Evolutionary conservation across 129 eudicot species (phyloP), one percentile per base, ranked within the genome.

Genomic region (Artemisia tridentata): DNA sequence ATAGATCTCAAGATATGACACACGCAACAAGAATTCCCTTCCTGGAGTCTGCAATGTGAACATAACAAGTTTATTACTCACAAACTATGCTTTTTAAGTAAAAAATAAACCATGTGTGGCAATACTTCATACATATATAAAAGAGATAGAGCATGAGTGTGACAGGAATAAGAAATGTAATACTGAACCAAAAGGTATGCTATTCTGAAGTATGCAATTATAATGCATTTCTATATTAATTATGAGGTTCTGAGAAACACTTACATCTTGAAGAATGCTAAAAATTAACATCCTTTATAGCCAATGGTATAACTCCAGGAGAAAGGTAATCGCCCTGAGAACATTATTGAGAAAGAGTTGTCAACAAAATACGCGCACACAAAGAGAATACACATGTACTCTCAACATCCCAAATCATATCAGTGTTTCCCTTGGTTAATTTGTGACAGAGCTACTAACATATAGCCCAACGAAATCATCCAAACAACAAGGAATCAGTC

Each of bases 241-340:
- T 31, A 31, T 23, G 25, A 31, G 41, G 41, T 4, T 31, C 7
- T 31, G 7, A 31, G 41, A 31, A 73, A 67, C n/a, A 72, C 96
- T 80, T 85, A 92, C 98, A 75, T 92, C 98, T 77, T 92, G 98
- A 72, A 92, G 89, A 23, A 92, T 89, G 89, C 98, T 92, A 86
- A 89, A 92, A 52, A 92, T n/a, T n/a, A n/a, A n/a, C 98, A 78
- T 92, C 98, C 80, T 89, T 92, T 80, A 92, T 92, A 10, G 98
- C 98, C 86, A 92, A 79, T n/a, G 98, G 98, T 79, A 92, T 92
- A 52, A 89, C 80, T 49, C 98, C 98, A 46, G 96, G 98, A 83
- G 86, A 86, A 78, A 58, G 71, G 67, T 92, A 96, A 85, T 92
- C 98, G 56, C 98, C 98, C 96, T 92, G 91, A 31, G 56, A 80